Conservation (phyloP, 192 early-diverging fungal species). For the Globomyces pollinis-pini region DNA sequence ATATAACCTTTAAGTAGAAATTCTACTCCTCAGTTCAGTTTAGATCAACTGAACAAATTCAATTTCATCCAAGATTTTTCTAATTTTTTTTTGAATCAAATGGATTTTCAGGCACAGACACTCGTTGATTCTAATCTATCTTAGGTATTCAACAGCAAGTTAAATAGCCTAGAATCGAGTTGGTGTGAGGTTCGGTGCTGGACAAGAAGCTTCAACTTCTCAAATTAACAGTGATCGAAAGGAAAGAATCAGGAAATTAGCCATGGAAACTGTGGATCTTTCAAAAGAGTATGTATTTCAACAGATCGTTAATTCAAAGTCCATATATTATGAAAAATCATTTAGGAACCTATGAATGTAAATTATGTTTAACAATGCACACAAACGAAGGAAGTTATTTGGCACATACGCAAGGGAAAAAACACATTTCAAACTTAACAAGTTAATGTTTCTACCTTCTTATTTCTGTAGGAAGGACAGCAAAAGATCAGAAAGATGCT, state of each 20-base stretch:
- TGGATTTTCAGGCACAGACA: too few species aligned
- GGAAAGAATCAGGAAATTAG: conserved; percentile 89
- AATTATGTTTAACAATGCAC: conserved; percentile 51
- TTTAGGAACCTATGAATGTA: conserved; percentile 52
- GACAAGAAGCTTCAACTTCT: conserved; percentile 72
- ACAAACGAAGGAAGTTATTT: conserved; percentile 94
- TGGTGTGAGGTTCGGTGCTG: conserved; percentile 84
- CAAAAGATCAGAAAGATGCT: conserved; percentile 63
- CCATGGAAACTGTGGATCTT: conserved; percentile 91
- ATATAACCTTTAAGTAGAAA: too few species aligned
- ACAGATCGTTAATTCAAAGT: too few species aligned
- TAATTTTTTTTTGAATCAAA: too few species aligned
- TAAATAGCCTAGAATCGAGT: conserved; percentile 92
- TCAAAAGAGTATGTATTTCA: too few species aligned
- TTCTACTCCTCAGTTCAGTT: too few species aligned
- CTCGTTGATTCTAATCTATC: too few species aligned
- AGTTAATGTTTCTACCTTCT: too few species aligned
- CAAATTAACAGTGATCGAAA: conserved; percentile 88
- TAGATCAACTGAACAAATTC: too few species aligned
- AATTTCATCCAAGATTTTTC: too few species aligned
- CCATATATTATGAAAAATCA: conserved; percentile 93
- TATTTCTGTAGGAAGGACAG: too few species aligned
- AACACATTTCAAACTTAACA: conserved; percentile 91
- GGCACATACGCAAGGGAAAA: conserved; percentile 97
- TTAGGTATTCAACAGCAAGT: too few species aligned